These are phyloP conservation scores for Carex littledalei DNA, from an alignment of 176 grass and related monocot species.

Conservation along the genomic window DNA sequence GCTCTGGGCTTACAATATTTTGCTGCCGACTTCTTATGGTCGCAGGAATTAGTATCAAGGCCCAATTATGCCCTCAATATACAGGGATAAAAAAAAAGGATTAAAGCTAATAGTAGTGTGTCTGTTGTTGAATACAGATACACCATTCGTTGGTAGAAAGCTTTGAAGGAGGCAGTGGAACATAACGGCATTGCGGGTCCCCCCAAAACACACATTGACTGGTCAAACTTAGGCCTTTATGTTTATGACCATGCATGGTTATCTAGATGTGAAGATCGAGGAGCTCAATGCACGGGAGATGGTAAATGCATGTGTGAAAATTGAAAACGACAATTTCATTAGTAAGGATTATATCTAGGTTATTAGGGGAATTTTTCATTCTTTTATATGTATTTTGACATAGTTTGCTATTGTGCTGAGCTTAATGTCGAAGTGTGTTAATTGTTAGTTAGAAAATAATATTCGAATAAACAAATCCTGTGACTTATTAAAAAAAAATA, in stretches of 20 bases:
- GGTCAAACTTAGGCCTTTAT: constrained; percentile 28
- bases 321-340: constrained; percentile 6
- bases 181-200: constrained; percentile 51
- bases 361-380: not conserved
- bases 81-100: no score
- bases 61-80: no score
- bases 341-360: constrained; percentile 3
- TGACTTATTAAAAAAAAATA: no score
- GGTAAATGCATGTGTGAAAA: constrained; percentile 21
- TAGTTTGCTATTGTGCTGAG: not conserved
- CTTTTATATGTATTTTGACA: not conserved
- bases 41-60: no score
- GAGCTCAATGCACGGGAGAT: constrained; percentile 51
- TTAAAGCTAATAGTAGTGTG: not conserved
- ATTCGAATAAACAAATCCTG: no score
- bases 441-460: not conserved
- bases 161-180: constrained; percentile 32
- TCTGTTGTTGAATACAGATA: constrained; percentile 24
- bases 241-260: constrained; percentile 51
- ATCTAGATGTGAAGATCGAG: constrained; percentile 18
- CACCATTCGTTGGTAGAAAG: constrained; percentile 51
- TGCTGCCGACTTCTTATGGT: no score
- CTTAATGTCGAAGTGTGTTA: not conserved
- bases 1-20: no score
- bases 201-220: constrained; percentile 29